A percentile compares a stretch with the other conserved stretches of the same genome.
These are phyloP conservation scores for Blastocladiella emersonii DNA, from an alignment of 371 early-diverging fungal genomes.

Conservation along the genomic window DNA sequence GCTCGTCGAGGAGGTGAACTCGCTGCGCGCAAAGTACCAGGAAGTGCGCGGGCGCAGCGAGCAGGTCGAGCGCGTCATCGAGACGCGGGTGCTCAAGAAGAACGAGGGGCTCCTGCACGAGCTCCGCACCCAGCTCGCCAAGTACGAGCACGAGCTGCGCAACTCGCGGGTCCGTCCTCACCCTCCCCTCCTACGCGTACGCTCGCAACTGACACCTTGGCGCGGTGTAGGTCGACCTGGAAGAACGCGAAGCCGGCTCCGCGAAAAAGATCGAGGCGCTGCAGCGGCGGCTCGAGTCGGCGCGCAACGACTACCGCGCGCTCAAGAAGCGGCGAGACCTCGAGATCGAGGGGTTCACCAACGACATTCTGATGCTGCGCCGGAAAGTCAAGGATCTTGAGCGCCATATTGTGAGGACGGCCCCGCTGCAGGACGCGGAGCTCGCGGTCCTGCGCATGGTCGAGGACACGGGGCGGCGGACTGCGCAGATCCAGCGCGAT, in stretches of 20 bases:
- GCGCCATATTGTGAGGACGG: conserved; percentile 24
- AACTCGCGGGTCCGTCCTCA: conserved; percentile 11
- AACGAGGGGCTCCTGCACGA: conserved; percentile 19
- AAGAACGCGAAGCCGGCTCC: conserved; percentile 10
- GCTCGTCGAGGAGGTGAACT: conserved; percentile 17
- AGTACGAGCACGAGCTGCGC: conserved; percentile 20
- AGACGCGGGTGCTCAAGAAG: conserved; percentile 15
- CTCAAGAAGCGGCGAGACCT: conserved; percentile 30
- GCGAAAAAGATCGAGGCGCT: conserved; percentile 14
- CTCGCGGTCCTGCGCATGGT: conserved; percentile 25
- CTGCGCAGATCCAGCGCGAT: conserved; percentile 20
- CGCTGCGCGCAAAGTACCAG: conserved; percentile 6
- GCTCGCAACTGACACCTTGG: neutral
- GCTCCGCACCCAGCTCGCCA: conserved; percentile 15
- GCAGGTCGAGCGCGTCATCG: conserved; percentile 11
- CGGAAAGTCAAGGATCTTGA: conserved; percentile 26
- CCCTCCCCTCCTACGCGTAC: neutral
- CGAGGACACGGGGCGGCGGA: conserved; percentile 19
- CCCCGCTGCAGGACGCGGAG: conserved; percentile 31
- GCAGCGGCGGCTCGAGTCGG: conserved; percentile 11
- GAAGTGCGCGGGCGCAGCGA: conserved; percentile 12
- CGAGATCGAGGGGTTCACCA: conserved; percentile 42
- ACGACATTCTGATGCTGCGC: conserved; percentile 28
- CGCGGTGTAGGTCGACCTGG: conserved; percentile 8
- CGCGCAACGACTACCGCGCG: conserved; percentile 17